phyloP scores from a whole-genome alignment of 75 land plant species.

The Cunninghamia lanceolata region DNA sequence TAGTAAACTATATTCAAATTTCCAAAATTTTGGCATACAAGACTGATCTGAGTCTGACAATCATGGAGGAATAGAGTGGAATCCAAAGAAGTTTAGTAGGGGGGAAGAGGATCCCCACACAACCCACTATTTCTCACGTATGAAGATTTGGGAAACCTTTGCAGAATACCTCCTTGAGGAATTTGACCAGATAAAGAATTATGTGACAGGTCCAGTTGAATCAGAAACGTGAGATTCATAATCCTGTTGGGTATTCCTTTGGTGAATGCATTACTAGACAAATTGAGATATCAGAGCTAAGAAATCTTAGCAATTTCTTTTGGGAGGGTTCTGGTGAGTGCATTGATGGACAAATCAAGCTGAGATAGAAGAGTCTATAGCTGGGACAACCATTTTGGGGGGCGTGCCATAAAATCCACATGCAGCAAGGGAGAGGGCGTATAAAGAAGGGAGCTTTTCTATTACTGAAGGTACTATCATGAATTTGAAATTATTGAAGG shows the following conservation, averaged over 20 bases:
- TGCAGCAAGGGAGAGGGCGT: constrained; percentile 29
- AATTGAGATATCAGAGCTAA: constrained; percentile 28
- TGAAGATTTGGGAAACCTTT: too few relatives aligned
- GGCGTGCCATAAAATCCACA: too few relatives aligned
- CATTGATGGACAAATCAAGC: constrained; percentile 39
- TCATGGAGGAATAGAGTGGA: too few relatives aligned
- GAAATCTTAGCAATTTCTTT: constrained; percentile 24
- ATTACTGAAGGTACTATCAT: too few relatives aligned
- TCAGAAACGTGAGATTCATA: constrained; percentile 22
- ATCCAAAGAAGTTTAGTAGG: constrained; percentile 13
- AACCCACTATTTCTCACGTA: too few relatives aligned
- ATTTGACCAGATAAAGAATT: too few relatives aligned
- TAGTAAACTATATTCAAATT: too few relatives aligned
- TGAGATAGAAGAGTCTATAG: constrained; percentile 17
- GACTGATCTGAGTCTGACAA: too few relatives aligned
- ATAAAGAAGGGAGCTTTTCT: constrained; percentile 19
- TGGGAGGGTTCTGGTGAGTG: constrained; percentile 28
- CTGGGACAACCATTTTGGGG: constrained; percentile 16
- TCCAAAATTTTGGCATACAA: too few relatives aligned
- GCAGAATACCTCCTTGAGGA: too few relatives aligned
- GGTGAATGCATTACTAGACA: constrained; percentile 20
- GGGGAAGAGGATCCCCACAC: constrained; percentile 39
- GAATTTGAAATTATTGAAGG: too few relatives aligned
- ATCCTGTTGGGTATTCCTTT: constrained; percentile 16
- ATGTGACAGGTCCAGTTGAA: too few relatives aligned